Evolutionary conservation across 805 yeast species (phyloP).

Genomic region (Lipomyces japonicus): DNA sequence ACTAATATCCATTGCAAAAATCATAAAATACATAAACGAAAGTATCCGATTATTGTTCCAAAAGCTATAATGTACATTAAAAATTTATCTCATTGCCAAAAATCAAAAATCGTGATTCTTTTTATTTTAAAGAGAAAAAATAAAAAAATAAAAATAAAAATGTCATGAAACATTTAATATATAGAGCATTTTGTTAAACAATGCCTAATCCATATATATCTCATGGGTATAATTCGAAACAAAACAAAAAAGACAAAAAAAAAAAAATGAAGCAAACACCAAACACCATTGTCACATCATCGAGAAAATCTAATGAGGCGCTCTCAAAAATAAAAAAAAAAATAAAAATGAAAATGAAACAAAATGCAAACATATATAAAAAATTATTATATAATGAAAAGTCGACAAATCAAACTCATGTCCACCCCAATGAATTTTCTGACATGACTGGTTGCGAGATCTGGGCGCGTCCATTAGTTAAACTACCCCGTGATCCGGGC

Average conservation of each 20-base stretch:
- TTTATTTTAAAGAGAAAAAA: no score
- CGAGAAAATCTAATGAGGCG: no score
- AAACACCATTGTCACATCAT: no score
- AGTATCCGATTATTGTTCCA: no score
- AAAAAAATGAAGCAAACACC: no score
- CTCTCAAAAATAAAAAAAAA: no score
- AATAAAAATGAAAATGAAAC: no score
- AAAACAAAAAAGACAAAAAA: neutral
- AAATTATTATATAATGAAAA: neutral
- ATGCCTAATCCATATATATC: neutral
- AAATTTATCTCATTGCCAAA: neutral
- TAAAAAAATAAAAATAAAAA: no score
- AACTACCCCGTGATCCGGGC: slow-evolving; percentile 19
- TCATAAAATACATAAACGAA: no score
- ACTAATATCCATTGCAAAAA: no score
- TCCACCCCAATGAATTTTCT: slow-evolving; percentile 44
- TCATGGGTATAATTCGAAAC: neutral
- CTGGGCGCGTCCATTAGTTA: slow-evolving; percentile 24
- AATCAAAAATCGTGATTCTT: neutral
- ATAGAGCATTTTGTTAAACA: no score
- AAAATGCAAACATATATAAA: neutral
- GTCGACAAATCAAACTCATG: slow-evolving; percentile 30
- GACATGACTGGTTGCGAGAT: slow-evolving; percentile 42
- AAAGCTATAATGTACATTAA: neutral
- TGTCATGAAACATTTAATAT: neutral